Percentiles rank a stretch among this genome's conserved stretches.
phyloP scores from a whole-genome alignment of 768 basidiomycete species.

The Boletus reticuloceps region DNA sequence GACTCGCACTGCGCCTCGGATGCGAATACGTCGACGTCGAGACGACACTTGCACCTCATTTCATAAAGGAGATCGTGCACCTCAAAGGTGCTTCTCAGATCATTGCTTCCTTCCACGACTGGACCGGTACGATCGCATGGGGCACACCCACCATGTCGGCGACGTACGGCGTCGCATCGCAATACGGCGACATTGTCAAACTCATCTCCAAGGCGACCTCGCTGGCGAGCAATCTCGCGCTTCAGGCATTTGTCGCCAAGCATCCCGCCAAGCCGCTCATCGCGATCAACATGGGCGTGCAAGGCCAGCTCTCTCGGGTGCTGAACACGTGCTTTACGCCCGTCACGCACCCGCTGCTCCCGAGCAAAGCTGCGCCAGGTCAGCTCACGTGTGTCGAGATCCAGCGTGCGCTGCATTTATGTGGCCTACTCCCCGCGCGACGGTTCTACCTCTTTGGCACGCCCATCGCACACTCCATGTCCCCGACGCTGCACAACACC shows the following conservation, averaged over 20 bases:
- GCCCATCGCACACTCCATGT: slow-evolving; percentile 87
- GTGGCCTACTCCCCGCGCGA: slow-evolving; percentile 73
- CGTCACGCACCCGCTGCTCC: slow-evolving; percentile 86
- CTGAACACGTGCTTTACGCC: slow-evolving; percentile 86
- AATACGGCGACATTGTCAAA: slow-evolving; percentile 87
- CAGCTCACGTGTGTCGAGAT: slow-evolving; percentile 89
- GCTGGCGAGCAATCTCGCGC: slow-evolving; percentile 74
- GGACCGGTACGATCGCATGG: slow-evolving; percentile 86
- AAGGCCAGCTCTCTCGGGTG: slow-evolving; percentile 88
- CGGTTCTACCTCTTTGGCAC: slow-evolving; percentile 86
- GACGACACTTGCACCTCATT: slow-evolving; percentile 64
- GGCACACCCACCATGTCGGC: slow-evolving; percentile 59
- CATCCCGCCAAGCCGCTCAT: slow-evolving; percentile 76
- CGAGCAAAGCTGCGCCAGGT: slow-evolving; percentile 86
- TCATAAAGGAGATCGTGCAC: slow-evolving; percentile 54
- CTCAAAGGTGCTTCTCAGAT: slow-evolving; percentile 74
- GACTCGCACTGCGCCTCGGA: slow-evolving; percentile 75
- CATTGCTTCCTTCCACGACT: slow-evolving; percentile 95
- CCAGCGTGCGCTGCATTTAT: slow-evolving; percentile 73
- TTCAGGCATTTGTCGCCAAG: slow-evolving; percentile 67
- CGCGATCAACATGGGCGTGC: slow-evolving; percentile 89
- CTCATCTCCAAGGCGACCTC: slow-evolving; percentile 81
- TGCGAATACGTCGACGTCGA: slow-evolving; percentile 95
- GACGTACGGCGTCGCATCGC: slow-evolving; percentile 64
- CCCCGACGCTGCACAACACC: slow-evolving; percentile 91